These are phyloP conservation scores for Verticillium nubilum DNA, from an alignment of 2,329 filamentous ascomycete genomes.

Conservation along the genomic window DNA sequence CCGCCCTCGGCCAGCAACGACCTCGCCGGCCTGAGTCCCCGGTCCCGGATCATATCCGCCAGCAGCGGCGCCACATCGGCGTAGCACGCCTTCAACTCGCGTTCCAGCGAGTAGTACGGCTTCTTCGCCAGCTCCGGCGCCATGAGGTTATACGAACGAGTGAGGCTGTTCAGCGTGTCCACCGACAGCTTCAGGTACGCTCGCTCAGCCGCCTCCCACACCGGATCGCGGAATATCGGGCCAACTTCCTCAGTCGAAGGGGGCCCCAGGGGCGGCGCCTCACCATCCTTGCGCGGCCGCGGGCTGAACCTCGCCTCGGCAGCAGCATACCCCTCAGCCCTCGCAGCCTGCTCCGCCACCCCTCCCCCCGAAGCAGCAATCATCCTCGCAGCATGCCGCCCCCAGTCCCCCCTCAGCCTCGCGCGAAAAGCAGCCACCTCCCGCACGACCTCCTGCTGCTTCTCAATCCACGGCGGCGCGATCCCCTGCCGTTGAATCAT, in stretches of 20 bases:
- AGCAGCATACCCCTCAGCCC: slow-evolving; percentile 67
- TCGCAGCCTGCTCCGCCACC: slow-evolving; percentile 59
- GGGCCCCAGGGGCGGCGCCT: slow-evolving; percentile 32
- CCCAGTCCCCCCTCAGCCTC: slow-evolving; percentile 78
- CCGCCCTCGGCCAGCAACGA: slow-evolving; percentile 23
- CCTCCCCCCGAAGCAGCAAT: slow-evolving; percentile 75
- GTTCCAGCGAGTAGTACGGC: slow-evolving; percentile 78
- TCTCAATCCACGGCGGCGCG: slow-evolving; percentile 97
- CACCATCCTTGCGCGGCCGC: slow-evolving; percentile 31
- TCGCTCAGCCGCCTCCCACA: slow-evolving; percentile 68
- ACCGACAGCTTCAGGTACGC: slow-evolving; percentile 74
- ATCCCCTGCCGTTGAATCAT: slow-evolving; percentile 97
- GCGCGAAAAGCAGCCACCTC: slow-evolving; percentile 65
- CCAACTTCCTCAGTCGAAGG: neutral
- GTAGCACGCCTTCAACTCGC: slow-evolving; percentile 77
- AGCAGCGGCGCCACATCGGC: slow-evolving; percentile 79
- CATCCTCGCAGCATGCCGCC: slow-evolving; percentile 69
- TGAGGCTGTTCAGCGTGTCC: slow-evolving; percentile 70
- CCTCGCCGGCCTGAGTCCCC: slow-evolving; percentile 46
- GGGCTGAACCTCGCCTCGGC: slow-evolving; percentile 68
- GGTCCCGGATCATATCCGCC: slow-evolving; percentile 64
- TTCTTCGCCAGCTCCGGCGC: slow-evolving; percentile 90
- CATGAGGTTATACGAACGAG: slow-evolving; percentile 90
- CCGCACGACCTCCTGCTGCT: slow-evolving; percentile 82
- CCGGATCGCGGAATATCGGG: slow-evolving; percentile 63